phyloP scores from a whole-genome alignment of 1,139 yeast genomes.

The Protomyces arabidopsidicola region DNA sequence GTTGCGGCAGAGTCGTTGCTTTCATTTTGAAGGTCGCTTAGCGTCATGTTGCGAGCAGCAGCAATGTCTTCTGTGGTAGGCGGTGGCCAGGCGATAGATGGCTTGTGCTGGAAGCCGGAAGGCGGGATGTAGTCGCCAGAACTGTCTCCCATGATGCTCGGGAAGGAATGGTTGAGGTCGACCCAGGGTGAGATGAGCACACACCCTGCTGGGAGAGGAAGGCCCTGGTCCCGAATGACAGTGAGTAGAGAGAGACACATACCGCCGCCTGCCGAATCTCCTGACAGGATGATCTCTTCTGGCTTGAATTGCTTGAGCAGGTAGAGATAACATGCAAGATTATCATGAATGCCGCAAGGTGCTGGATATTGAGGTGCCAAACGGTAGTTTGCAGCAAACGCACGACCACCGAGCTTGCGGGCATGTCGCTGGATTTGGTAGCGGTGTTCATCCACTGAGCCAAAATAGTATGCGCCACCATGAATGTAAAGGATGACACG shows the following conservation, averaged over 20 bases:
- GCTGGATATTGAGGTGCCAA: constrained; percentile 33
- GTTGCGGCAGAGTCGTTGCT: neutral
- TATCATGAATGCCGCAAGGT: constrained; percentile 32
- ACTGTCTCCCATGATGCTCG: constrained; percentile 30
- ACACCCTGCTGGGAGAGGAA: constrained; percentile 34
- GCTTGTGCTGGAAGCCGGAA: constrained; percentile 27
- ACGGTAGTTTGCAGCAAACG: constrained; percentile 33
- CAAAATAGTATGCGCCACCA: constrained; percentile 34
- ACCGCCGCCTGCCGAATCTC: constrained; percentile 34
- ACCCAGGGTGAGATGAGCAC: constrained; percentile 33
- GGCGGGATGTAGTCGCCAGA: constrained; percentile 33
- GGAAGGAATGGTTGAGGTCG: constrained; percentile 33
- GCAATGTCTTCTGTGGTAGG: constrained; percentile 24
- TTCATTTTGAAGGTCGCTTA: neutral
- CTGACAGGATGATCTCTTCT: constrained; percentile 31
- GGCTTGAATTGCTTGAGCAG: constrained; percentile 28
- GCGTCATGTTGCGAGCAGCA: constrained; percentile 4
- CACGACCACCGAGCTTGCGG: constrained; percentile 28
- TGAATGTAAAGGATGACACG: constrained; percentile 32
- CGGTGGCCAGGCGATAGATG: constrained; percentile 27
- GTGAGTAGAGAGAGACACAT: constrained; percentile 28
- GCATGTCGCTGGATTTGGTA: constrained; percentile 31
- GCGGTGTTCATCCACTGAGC: constrained; percentile 33
- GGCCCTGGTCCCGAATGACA: constrained; percentile 25
- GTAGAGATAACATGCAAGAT: constrained; percentile 30